Evolutionary conservation across 2,329 filamentous ascomycete genomes (phyloP).

Genomic region (Trichoderma koningii): DNA sequence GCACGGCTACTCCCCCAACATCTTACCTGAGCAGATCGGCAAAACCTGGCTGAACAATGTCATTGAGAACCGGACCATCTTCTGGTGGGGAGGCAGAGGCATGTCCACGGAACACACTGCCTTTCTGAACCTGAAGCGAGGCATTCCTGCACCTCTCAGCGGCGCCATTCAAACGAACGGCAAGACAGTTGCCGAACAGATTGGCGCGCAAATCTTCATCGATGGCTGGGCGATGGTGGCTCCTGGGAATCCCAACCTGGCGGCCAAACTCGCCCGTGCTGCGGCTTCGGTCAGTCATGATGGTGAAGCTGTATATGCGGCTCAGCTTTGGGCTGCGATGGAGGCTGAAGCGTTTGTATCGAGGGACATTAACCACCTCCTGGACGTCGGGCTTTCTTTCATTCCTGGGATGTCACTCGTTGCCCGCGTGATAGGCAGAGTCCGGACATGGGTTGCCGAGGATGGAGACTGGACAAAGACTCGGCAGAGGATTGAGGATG

Average conservation of each 20-base stretch:
- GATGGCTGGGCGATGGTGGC: constrained; percentile 42
- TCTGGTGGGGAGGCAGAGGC: constrained; percentile 45
- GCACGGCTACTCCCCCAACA: constrained; percentile 28
- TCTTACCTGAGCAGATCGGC: constrained; percentile 27
- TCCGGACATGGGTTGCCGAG: constrained; percentile 33
- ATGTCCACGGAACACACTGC: constrained; percentile 45
- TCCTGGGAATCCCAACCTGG: constrained; percentile 37
- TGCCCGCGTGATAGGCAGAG: constrained; percentile 35
- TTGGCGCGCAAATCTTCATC: constrained; percentile 45
- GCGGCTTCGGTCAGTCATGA: constrained; percentile 44
- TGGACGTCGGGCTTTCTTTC: constrained; percentile 37
- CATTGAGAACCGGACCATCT: constrained; percentile 34
- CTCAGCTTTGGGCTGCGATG: constrained; percentile 44
- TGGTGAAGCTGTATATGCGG: constrained; percentile 43
- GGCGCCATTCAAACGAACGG: constrained; percentile 33
- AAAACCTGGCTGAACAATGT: constrained; percentile 29
- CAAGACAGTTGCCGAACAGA: constrained; percentile 38
- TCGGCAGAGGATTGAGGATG: constrained; percentile 40
- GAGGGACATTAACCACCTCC: constrained; percentile 38
- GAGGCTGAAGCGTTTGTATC: constrained; percentile 43
- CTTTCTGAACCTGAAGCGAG: constrained; percentile 42
- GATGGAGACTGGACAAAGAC: constrained; percentile 40
- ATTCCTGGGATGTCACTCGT: constrained; percentile 38
- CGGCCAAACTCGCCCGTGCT: constrained; percentile 38
- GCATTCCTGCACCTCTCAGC: constrained; percentile 40